A percentile compares a stretch with the other conserved stretches of the same genome.
Conservation (phyloP, 2,329 filamentous ascomycete genomes). For the Pestalotiopsis sp. region DNA sequence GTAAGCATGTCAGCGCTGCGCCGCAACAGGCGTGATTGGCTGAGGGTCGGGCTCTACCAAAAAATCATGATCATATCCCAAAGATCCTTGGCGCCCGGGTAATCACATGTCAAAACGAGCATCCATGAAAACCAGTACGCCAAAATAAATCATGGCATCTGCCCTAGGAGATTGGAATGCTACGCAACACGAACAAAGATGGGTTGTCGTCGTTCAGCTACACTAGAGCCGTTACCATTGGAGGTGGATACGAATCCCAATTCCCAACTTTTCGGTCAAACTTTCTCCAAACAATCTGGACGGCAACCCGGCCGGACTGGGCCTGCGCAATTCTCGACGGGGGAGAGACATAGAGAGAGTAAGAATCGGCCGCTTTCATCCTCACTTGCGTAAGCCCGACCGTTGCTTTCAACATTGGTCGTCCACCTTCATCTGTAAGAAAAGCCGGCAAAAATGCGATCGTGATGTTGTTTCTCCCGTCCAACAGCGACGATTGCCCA, state of each 20-base stretch:
- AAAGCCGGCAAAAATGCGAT: background rate
- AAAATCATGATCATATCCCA: background rate
- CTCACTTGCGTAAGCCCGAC: too few relatives aligned
- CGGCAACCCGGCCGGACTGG: background rate
- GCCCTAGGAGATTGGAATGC: background rate
- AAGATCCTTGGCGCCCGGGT: background rate
- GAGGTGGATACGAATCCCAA: background rate
- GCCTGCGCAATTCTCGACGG: background rate
- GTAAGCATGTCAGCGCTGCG: background rate
- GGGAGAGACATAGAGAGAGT: background rate
- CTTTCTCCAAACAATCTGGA: background rate
- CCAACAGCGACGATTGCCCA: background rate
- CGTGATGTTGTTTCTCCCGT: background rate
- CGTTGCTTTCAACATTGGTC: too few relatives aligned
- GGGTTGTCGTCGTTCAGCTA: background rate
- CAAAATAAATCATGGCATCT: background rate
- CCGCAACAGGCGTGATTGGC: background rate
- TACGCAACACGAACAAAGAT: background rate
- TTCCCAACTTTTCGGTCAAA: background rate
- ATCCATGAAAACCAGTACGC: background rate
- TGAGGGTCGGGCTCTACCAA: background rate
- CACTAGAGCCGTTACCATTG: background rate
- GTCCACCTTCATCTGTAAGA: too few relatives aligned
- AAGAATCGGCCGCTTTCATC: too few relatives aligned
- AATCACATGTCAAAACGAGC: background rate